phyloP scores from a whole-genome alignment of 2,329 filamentous ascomycete genomes.

The Fusarium sp. region DNA sequence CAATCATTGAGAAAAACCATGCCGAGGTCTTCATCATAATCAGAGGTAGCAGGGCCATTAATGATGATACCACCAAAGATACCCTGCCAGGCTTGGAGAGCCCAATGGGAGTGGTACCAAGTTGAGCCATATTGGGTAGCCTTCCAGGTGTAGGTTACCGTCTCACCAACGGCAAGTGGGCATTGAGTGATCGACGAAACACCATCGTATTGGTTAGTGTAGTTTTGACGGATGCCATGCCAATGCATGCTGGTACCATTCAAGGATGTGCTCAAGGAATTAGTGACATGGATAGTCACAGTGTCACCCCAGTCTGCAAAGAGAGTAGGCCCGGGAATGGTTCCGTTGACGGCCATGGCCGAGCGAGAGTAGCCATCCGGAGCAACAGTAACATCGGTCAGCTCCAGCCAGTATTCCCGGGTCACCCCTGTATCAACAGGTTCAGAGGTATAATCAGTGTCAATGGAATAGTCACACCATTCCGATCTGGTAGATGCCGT shows the following conservation, averaged over 20 bases:
- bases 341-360: conserved; percentile 67
- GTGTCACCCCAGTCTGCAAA: conserved; percentile 66
- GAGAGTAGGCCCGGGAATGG: conserved; percentile 72
- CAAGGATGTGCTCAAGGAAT: conserved; percentile 55
- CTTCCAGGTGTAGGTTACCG: conserved; percentile 70
- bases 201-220: conserved; percentile 70
- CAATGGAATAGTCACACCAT: conserved; percentile 65
- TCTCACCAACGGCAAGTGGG: conserved; percentile 65
- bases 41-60: conserved; percentile 69
- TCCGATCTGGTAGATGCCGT: conserved; percentile 12
- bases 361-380: conserved; percentile 63
- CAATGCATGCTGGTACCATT: conserved; percentile 76
- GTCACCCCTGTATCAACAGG: conserved; percentile 64
- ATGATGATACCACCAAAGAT: conserved; percentile 73
- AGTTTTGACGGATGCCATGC: conserved; percentile 72
- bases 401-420: conserved; percentile 63
- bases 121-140: conserved; percentile 68
- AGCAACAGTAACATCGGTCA: conserved; percentile 57
- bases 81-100: conserved; percentile 66
- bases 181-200: conserved; percentile 66
- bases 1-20: conserved; percentile 72
- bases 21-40: conserved; percentile 76
- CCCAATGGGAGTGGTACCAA: conserved; percentile 75
- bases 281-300: conserved; percentile 69
- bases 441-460: conserved; percentile 61